Evolutionary conservation across 2,329 filamentous ascomycete genomes (phyloP).

Genomic region (Alternaria alternata): DNA sequence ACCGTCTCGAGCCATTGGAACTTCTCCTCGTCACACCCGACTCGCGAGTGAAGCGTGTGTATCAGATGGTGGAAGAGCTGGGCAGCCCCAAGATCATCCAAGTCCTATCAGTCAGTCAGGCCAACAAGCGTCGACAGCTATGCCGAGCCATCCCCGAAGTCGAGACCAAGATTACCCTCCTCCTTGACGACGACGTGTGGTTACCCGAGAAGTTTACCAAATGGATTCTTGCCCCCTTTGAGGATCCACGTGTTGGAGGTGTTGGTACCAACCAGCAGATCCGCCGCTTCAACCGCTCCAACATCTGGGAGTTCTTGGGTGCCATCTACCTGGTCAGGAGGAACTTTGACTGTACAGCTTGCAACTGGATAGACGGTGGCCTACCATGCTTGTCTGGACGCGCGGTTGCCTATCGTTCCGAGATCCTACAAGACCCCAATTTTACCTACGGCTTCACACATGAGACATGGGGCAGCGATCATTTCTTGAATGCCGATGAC

Average conservation of each 20-base stretch:
- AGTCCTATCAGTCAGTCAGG: conserved; percentile 80
- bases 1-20: conserved; percentile 73
- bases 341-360: conserved; percentile 97
- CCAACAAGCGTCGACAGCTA: conserved; percentile 95
- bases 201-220: conserved; percentile 87
- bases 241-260: conserved; percentile 82
- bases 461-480: conserved; percentile 74
- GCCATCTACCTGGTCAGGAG: conserved; percentile 91
- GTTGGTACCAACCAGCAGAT: conserved; percentile 92
- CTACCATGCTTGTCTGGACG: conserved; percentile 97
- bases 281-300: conserved; percentile 70
- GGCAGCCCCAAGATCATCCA: conserved; percentile 67
- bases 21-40: conserved; percentile 88
- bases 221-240: conserved; percentile 93
- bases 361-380: conserved; percentile 91
- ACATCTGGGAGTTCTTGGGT: conserved; percentile 87
- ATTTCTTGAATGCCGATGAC: conserved; percentile 93
- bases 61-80: conserved; percentile 62
- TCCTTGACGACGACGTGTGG: conserved; percentile 95
- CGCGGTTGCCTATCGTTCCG: conserved; percentile 88
- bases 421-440: conserved; percentile 83
- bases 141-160: conserved; percentile 89
- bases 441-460: conserved; percentile 92
- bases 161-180: conserved; percentile 82
- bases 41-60: conserved; percentile 74